Evolutionary conservation across 768 basidiomycete genomes (phyloP).

Genomic region (Xerocomus brunneocitrinus): DNA sequence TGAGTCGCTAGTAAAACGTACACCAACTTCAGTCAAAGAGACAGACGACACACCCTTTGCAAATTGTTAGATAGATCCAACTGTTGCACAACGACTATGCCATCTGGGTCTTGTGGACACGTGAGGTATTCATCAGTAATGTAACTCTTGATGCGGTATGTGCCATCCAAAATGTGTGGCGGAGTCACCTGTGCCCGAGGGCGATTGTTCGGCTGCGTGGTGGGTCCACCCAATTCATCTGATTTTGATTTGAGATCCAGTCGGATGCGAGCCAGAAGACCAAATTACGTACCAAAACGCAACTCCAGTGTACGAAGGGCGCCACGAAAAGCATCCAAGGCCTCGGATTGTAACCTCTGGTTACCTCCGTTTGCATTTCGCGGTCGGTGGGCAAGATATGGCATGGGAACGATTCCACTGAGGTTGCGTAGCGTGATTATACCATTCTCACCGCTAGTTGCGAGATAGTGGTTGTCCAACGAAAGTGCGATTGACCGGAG

Average conservation of each 20-base stretch:
- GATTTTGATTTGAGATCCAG: no score
- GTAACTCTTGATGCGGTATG: neutral
- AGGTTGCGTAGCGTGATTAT: slow-evolving; percentile 2
- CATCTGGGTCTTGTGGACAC: neutral
- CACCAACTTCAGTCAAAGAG: no score
- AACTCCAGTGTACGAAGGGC: neutral
- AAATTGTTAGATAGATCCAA: neutral
- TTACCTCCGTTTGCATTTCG: neutral
- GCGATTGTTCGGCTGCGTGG: neutral
- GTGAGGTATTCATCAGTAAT: neutral
- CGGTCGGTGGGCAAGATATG: neutral
- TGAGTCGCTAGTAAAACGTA: neutral
- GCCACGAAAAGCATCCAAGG: neutral
- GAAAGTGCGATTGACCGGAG: slow-evolving; percentile 7
- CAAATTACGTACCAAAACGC: neutral
- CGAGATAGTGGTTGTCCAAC: neutral
- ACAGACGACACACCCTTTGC: neutral
- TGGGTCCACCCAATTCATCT: neutral
- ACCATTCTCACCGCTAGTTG: neutral
- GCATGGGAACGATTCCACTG: neutral
- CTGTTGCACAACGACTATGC: neutral
- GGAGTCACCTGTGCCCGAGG: neutral
- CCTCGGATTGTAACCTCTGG: neutral
- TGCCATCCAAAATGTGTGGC: neutral
- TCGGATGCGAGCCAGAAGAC: no score